A percentile compares a stretch with the other conserved stretches of the same genome.
Conservation (phyloP, 495 filamentous ascomycete species). For the Penicillium paradoxum region DNA sequence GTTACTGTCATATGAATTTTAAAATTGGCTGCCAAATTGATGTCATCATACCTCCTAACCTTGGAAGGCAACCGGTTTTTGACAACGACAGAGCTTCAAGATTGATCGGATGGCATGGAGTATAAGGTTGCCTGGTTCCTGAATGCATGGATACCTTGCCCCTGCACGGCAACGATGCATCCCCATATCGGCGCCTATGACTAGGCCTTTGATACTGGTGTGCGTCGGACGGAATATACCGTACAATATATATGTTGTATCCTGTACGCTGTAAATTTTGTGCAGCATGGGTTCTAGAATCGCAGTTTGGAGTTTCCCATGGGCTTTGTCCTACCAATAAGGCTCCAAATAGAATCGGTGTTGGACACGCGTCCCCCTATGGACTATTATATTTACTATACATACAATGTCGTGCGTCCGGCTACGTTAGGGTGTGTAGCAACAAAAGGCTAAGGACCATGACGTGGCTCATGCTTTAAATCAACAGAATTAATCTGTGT, state of each 20-base stretch:
- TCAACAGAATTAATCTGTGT: neutral
- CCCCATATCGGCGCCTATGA: neutral
- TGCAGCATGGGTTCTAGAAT: too few relatives aligned
- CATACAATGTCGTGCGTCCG: too few relatives aligned
- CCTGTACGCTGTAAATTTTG: neutral
- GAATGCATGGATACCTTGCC: neutral
- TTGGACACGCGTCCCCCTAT: too few relatives aligned
- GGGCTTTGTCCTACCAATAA: too few relatives aligned
- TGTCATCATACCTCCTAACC: neutral
- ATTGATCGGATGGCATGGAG: neutral
- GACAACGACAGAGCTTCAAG: neutral
- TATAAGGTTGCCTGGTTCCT: slow-evolving; percentile 1
- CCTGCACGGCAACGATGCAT: neutral
- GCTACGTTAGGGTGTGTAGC: too few relatives aligned
- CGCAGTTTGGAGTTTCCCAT: too few relatives aligned
- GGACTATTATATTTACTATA: too few relatives aligned
- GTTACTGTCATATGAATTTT: too few relatives aligned
- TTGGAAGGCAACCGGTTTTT: neutral
- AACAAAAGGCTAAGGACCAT: neutral
- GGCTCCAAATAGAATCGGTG: too few relatives aligned
- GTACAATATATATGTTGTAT: neutral
- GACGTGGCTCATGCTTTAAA: neutral
- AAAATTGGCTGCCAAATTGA: neutral
- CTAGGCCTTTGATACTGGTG: neutral
- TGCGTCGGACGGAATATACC: too few relatives aligned